Evolutionary conservation across 2,329 filamentous ascomycete genomes (phyloP).

Genomic region (Pestalotiopsis sp.): DNA sequence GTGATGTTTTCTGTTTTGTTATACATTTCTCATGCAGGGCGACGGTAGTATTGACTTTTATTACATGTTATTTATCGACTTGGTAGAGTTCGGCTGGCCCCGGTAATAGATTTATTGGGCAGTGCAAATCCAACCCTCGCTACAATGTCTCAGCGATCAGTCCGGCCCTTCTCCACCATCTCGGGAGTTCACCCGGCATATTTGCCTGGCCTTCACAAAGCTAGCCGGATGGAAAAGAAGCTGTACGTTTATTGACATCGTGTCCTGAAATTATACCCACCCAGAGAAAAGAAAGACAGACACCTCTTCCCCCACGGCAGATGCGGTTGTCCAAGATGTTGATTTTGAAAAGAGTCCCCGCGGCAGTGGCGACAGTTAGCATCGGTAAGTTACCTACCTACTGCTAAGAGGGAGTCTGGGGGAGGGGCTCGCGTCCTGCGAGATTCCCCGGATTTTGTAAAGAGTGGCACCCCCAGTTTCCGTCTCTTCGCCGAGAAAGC

Average conservation of each 20-base stretch:
- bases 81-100: neutral
- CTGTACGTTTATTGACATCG: slow-evolving; percentile 17
- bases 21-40: neutral
- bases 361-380: slow-evolving; percentile 32
- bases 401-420: neutral
- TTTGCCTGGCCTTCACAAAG: slow-evolving; percentile 29
- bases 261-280: too few species aligned
- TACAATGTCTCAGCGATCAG: slow-evolving; percentile 12
- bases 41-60: neutral
- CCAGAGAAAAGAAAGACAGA: neutral
- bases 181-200: slow-evolving; percentile 31
- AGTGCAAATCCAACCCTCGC: neutral
- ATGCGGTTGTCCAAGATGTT: slow-evolving; percentile 20
- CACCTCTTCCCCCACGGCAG: neutral
- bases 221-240: slow-evolving; percentile 29
- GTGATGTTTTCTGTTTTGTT: neutral
- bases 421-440: neutral
- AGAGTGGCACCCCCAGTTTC: neutral
- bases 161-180: slow-evolving; percentile 28
- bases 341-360: slow-evolving; percentile 27
- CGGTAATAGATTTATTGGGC: neutral
- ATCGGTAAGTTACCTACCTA: slow-evolving; percentile 26
- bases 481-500: neutral
- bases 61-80: neutral
- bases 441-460: neutral